These are phyloP conservation scores for Tylopilus vinaceipallidus DNA, from an alignment of 768 basidiomycete genomes.

Conservation along the genomic window DNA sequence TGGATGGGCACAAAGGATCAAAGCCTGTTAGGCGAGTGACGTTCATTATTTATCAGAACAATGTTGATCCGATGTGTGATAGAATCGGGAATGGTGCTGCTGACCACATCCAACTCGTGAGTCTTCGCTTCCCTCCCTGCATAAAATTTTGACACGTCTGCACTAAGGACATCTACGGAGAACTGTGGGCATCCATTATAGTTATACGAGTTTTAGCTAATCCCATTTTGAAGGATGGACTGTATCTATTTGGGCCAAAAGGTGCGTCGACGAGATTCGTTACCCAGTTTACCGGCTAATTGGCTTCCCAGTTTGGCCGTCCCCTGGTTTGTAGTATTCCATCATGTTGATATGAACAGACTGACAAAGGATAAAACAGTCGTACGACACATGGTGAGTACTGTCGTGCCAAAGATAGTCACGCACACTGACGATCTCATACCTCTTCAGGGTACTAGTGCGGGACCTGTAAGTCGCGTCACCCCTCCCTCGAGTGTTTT, in stretches of 20 bases:
- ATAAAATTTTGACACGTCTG: background rate
- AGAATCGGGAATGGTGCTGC: slow-evolving; percentile 96
- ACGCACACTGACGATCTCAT: slow-evolving; percentile 2
- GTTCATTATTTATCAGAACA: background rate
- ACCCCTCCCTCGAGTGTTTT: background rate
- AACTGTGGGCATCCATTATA: slow-evolving; percentile 50
- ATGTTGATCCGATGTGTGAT: slow-evolving; percentile 2
- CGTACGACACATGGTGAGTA: slow-evolving; percentile 58
- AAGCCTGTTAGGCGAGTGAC: slow-evolving; percentile 63
- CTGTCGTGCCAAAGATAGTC: background rate
- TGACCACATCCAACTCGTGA: slow-evolving; percentile 84
- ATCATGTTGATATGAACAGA: background rate
- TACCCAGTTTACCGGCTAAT: slow-evolving; percentile 4
- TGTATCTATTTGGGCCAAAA: slow-evolving; percentile 97
- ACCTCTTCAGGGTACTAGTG: slow-evolving; percentile 56
- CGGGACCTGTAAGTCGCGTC: slow-evolving; percentile 63
- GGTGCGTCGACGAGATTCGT: slow-evolving; percentile 37
- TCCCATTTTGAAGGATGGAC: slow-evolving; percentile 62
- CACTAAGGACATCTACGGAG: slow-evolving; percentile 90
- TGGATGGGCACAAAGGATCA: slow-evolving; percentile 86
- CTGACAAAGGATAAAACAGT: slow-evolving; percentile 29
- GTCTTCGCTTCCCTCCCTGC: slow-evolving; percentile 10
- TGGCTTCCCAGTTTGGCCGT: slow-evolving; percentile 60
- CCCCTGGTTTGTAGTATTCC: slow-evolving; percentile 54
- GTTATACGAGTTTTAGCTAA: background rate